Percentiles rank a stretch among this genome's conserved stretches.
These are phyloP conservation scores for Mesostigma viride DNA, from an alignment of 139 green algal species.

Conservation along the genomic window DNA sequence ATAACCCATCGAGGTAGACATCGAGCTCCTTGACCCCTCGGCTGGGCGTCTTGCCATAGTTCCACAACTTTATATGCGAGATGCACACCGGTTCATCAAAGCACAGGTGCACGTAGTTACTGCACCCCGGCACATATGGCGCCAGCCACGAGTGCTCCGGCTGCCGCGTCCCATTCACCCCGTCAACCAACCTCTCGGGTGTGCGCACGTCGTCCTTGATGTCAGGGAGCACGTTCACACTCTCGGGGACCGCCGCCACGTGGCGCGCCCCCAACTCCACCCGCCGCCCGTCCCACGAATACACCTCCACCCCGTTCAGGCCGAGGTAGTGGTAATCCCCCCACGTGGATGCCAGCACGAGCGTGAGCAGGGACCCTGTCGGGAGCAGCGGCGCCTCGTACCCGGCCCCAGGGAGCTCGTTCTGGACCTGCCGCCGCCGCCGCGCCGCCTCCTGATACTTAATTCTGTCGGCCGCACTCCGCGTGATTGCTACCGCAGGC, in stretches of 20 bases:
- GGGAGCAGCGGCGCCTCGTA: background rate
- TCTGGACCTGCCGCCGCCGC: background rate
- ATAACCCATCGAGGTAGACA: background rate
- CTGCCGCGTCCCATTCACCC: conserved; percentile 30
- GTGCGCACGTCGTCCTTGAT: conserved; percentile 23
- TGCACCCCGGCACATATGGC: background rate
- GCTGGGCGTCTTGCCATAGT: background rate
- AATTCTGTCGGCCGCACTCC: too few relatives aligned
- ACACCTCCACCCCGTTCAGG: conserved; percentile 28
- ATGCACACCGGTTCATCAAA: background rate
- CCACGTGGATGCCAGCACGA: conserved; percentile 33
- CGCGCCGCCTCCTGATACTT: too few relatives aligned
- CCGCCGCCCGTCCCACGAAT: conserved; percentile 15
- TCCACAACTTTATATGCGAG: background rate
- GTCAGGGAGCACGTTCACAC: conserved; percentile 28
- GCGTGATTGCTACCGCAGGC: too few relatives aligned
- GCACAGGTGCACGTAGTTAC: background rate
- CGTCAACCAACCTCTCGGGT: conserved; percentile 32
- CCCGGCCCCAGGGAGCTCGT: background rate
- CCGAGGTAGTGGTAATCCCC: conserved; percentile 38
- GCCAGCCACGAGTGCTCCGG: conserved; percentile 34
- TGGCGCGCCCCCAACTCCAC: background rate
- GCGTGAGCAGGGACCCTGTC: background rate
- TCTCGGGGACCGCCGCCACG: conserved; percentile 13
- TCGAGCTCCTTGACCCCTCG: background rate